Percentiles rank a stretch among this genome's conserved stretches.
These are phyloP conservation scores for Tremella mesenterica DNA, from an alignment of 768 basidiomycete genomes.

Conservation along the genomic window DNA sequence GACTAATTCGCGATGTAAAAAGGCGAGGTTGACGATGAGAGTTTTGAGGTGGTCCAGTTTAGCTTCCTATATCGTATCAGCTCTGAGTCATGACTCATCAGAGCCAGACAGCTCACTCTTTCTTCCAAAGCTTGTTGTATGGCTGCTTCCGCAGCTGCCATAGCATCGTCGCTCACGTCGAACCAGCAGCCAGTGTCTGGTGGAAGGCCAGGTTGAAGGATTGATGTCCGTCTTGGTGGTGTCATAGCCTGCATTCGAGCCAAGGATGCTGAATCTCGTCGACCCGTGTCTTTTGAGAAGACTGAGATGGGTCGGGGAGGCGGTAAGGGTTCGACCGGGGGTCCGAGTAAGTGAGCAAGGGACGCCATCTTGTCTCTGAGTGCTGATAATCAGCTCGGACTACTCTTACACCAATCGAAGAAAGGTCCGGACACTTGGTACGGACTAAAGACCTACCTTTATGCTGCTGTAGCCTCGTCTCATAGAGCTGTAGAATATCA, in stretches of 20 bases:
- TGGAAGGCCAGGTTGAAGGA: constrained; percentile 4
- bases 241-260: constrained; percentile 1
- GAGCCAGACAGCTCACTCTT: constrained; percentile 20
- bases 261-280: constrained; percentile 9
- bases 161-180: constrained; percentile 24
- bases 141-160: constrained; percentile 15
- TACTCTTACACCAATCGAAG: not conserved
- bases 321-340: constrained; percentile 53
- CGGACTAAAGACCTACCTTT: constrained; percentile 17
- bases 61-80: constrained; percentile 14
- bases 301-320: constrained; percentile 25
- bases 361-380: constrained; percentile 70
- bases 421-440: not conserved
- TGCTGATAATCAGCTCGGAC: constrained; percentile 52
- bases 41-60: constrained; percentile 26
- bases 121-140: constrained; percentile 15
- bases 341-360: constrained; percentile 72
- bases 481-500: constrained; percentile 26
- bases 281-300: not conserved
- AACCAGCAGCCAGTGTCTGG: constrained; percentile 13
- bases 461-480: constrained; percentile 25
- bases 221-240: not conserved
- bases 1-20: constrained; percentile 26
- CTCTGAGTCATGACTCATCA: not conserved
- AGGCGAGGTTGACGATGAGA: constrained; percentile 29